phyloP scores from a whole-genome alignment of 2,329 filamentous ascomycete species.

The Furcasterigmium furcatum region DNA sequence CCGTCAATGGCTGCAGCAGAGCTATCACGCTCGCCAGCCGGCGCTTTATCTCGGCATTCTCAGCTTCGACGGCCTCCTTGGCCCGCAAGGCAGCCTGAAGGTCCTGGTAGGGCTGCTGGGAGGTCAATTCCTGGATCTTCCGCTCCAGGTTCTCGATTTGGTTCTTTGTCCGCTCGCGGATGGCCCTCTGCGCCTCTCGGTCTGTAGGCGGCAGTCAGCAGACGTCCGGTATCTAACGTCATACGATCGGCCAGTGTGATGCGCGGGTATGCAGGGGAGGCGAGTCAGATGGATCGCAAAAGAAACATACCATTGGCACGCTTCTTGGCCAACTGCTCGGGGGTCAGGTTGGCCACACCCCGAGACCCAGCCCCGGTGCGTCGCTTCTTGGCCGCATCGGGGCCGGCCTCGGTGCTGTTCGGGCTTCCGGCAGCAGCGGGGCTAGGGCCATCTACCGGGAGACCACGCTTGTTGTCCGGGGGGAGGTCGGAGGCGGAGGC shows the following conservation, averaged over 20 bases:
- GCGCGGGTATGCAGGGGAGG: neutral
- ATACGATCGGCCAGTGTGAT: too few relatives aligned
- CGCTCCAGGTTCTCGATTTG: slow-evolving; percentile 74
- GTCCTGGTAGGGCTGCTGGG: slow-evolving; percentile 79
- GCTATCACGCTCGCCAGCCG: slow-evolving; percentile 63
- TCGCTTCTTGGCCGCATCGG: slow-evolving; percentile 36
- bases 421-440: slow-evolving; percentile 6
- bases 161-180: slow-evolving; percentile 76
- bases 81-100: slow-evolving; percentile 71
- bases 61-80: slow-evolving; percentile 73
- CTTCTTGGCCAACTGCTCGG: slow-evolving; percentile 71
- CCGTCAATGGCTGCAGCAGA: slow-evolving; percentile 58
- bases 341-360: slow-evolving; percentile 62
- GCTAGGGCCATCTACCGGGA: slow-evolving; percentile 6
- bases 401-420: slow-evolving; percentile 1
- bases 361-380: slow-evolving; percentile 40
- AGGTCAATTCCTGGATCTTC: slow-evolving; percentile 71
- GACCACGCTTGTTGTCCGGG: slow-evolving; percentile 8
- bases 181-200: slow-evolving; percentile 81
- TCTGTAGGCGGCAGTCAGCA: slow-evolving; percentile 42
- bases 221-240: too few relatives aligned
- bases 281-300: neutral
- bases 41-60: slow-evolving; percentile 75
- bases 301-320: slow-evolving; percentile 46
- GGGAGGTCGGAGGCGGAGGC: slow-evolving; percentile 8